Evolutionary conservation across 208 protist species (phyloP).

Genomic region (Wallacemonas collosoma): DNA sequence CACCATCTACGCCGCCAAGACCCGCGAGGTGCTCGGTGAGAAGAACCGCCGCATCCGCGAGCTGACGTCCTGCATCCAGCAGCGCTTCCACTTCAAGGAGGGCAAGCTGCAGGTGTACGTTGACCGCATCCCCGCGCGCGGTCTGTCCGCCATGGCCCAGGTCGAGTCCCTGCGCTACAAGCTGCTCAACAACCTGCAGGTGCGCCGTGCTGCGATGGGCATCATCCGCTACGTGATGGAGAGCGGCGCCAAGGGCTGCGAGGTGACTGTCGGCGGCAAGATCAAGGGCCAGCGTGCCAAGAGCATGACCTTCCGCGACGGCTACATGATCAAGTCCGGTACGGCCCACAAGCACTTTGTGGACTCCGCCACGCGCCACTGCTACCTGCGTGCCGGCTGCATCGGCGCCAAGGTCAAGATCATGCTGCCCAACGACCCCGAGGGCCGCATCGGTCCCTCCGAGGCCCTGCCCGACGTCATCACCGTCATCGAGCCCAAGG

Average conservation of each 20-base stretch:
- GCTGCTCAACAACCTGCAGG: constrained; percentile 97
- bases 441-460: constrained; percentile 51
- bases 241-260: constrained; percentile 97
- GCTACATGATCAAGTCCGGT: constrained; percentile 99
- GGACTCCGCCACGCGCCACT: constrained; percentile 96
- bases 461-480: constrained; percentile 81
- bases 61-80: constrained; percentile 97
- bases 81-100: constrained; percentile 98
- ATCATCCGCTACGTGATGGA: constrained; percentile 99
- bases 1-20: constrained; percentile 98
- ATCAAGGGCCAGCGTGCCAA: constrained; percentile 99
- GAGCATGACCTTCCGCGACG: constrained; percentile 99
- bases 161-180: constrained; percentile 98
- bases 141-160: constrained; percentile 98
- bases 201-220: constrained; percentile 98
- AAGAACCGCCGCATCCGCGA: constrained; percentile 98
- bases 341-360: constrained; percentile 94
- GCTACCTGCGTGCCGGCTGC: constrained; percentile 98
- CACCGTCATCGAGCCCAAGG: constrained; percentile 76
- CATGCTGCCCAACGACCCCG: constrained; percentile 97
- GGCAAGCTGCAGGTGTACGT: constrained; percentile 96
- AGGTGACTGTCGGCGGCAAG: constrained; percentile 99
- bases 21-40: constrained; percentile 96
- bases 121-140: constrained; percentile 96
- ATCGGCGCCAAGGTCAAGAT: constrained; percentile 99